Evolutionary conservation across 257 asterid genomes (phyloP), one percentile per base, ranked within the genome.

Genomic region (Euphrasia confusa): DNA sequence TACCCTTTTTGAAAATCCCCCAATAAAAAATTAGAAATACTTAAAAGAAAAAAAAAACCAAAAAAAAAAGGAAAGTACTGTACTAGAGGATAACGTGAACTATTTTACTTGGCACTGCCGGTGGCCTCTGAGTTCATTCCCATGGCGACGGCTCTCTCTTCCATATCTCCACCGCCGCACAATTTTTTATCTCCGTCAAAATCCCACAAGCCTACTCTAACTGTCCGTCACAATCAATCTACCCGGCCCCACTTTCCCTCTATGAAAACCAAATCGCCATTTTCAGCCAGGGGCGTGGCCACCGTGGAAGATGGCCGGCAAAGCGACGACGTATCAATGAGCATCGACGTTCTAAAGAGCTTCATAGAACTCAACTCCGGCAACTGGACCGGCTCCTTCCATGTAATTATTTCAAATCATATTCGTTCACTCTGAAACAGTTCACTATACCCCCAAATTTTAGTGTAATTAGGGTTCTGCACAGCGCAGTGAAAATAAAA

Each of bases 331-430:
- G 66, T 64, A 7, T 56, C 82, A 37, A 75, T 84, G 4, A 82
- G 82, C 77, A 55, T 79, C 63, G 89, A 89, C 53, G 78, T 80
- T 42, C 93, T 92, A 50, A 75, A 77, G 24, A 73, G 83, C 55
- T 92, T 92, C 75, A 84, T 86, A 32, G 84, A 78, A 35, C 93
- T 92, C 73, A 89, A 86, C 52, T 72, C 72, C 70, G 97, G 99
- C 68, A 76, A 64, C 30, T 92, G 96, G 99, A 77, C 70, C 52
- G 99, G 97, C 72, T 79, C 93, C 68, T 86, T 92, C 77, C 80
- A 86, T 71, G 99, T 92, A 62, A 64, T 62, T 30, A 7, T 37
- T 37, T 37, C 42, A 30, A 1, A 21, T 21, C 24, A 21, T 21
- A 60, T 39, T 69, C 64, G 61, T 17, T 30, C 33, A 30, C 33